Evolutionary conservation across 495 filamentous ascomycete species (phyloP), one percentile per base, ranked within the genome.

Genomic region (Extremus antarcticus): DNA sequence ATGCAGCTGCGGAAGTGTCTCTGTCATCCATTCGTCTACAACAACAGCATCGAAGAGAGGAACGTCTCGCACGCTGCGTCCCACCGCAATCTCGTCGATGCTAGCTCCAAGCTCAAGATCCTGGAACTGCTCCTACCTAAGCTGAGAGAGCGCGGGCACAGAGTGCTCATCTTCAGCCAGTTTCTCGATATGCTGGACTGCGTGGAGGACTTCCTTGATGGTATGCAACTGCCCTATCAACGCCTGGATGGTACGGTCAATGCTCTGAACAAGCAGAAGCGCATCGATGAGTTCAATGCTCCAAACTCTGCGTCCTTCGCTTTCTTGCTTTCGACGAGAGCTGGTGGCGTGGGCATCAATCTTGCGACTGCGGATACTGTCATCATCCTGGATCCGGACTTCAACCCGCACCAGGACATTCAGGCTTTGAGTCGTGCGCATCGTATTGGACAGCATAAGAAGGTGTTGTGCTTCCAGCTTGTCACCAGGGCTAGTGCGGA

Each of bases 321-420:
- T 0, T 96, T 99, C 69, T 71, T 97, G 20, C 76, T 99, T 0
- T 95, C 90, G 0, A 99, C 92, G 16, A 83, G 92, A 57, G 90
- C 92, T 4, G 92, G 92, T 38, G 92, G 92, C 49, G 91, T 97
- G 1, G 92, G 92, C 16, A 99, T 99, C 72, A 99, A 99, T 63
- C 78, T 99, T 46, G 92, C 94, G 0, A 94, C 88, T 25, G 92
- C 92, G 2, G 92, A 99, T 63, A 99, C 94, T 0, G 92, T 99
- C 57, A 96, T 99, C 51, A 95, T 99, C 47, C 82, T 96, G 60
- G 92, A 99, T 64, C 94, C 92, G 0, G 92, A 99, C 63, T 97
- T 95, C 73, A 99, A 99, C 60, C 92, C 92, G 0, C 92, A 97
- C 62, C 92, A 97, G 66, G 92, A 99, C 64, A 88, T 97, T 58